A percentile compares a stretch with the other conserved stretches of the same genome.
phyloP scores from a whole-genome alignment of 1,139 yeast species.

The Lodderomyces theae region DNA sequence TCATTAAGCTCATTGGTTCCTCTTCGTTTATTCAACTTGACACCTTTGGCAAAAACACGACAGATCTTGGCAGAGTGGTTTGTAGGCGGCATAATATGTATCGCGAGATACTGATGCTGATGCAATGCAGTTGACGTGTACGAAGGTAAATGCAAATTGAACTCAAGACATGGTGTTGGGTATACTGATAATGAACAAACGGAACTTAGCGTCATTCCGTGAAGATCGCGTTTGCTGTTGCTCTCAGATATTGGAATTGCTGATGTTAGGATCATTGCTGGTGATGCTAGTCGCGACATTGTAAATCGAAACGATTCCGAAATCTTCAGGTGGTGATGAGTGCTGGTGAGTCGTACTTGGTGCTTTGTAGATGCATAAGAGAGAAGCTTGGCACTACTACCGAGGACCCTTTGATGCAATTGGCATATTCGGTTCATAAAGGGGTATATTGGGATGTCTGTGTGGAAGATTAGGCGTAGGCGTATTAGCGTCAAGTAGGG shows the following conservation, averaged over 20 bases:
- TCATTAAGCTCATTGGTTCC: background rate
- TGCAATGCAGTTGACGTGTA: constrained; percentile 68
- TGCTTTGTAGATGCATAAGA: background rate
- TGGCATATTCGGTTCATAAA: constrained; percentile 3
- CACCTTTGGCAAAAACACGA: constrained; percentile 61
- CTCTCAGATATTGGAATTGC: constrained; percentile 3
- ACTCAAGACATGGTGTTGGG: constrained; percentile 74
- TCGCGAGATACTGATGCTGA: constrained; percentile 51
- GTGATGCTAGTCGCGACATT: constrained; percentile 42
- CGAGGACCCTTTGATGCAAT: background rate
- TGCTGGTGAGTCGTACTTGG: background rate
- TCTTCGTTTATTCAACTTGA: constrained; percentile 22
- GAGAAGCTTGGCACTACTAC: background rate
- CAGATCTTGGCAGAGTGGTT: constrained; percentile 51
- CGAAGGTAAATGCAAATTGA: constrained; percentile 81
- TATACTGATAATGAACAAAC: constrained; percentile 72
- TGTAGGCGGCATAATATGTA: constrained; percentile 72
- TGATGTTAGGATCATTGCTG: constrained; percentile 42
- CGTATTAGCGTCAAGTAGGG: too few species aligned
- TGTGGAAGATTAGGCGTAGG: too few species aligned
- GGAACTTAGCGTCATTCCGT: constrained; percentile 81
- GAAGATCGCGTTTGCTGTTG: constrained; percentile 17
- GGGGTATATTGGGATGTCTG: too few species aligned
- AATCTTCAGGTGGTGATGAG: background rate
- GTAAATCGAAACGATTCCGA: constrained; percentile 25